phyloP scores from a whole-genome alignment of 2,329 filamentous ascomycete genomes.

The Fusarium musae region DNA sequence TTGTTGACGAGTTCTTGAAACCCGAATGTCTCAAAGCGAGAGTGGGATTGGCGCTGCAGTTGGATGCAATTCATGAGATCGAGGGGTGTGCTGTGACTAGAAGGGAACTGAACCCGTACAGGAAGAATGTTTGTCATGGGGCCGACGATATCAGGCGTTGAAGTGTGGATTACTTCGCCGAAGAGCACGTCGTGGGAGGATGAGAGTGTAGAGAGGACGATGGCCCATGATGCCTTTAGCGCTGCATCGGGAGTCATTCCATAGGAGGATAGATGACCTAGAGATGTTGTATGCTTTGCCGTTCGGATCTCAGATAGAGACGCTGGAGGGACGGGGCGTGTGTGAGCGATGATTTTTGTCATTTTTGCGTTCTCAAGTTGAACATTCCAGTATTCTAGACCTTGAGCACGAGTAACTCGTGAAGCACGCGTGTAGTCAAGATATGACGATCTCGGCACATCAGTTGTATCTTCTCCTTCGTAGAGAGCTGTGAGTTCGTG shows the following conservation, averaged over 20 bases:
- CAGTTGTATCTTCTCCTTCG: constrained; percentile 43
- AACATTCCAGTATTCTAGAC: constrained; percentile 58
- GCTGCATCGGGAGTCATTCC: constrained; percentile 63
- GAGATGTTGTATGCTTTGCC: constrained; percentile 53
- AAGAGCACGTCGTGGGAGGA: constrained; percentile 64
- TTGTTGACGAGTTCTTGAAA: constrained; percentile 62
- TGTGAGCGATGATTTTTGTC: constrained; percentile 58
- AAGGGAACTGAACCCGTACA: constrained; percentile 60
- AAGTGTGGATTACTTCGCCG: constrained; percentile 62
- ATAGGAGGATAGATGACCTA: constrained; percentile 55
- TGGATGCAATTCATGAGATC: constrained; percentile 62
- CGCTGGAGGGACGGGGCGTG: constrained; percentile 54
- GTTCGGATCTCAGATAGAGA: constrained; percentile 50
- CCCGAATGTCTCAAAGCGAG: constrained; percentile 63
- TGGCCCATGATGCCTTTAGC: constrained; percentile 68
- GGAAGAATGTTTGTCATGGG: constrained; percentile 61
- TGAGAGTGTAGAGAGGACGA: constrained; percentile 63
- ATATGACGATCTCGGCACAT: constrained; percentile 55
- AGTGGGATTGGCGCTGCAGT: constrained; percentile 58
- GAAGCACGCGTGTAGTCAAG: constrained; percentile 60
- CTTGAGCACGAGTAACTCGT: constrained; percentile 51
- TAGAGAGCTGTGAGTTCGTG: constrained; percentile 62
- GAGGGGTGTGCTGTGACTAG: constrained; percentile 57
- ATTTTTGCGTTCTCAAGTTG: constrained; percentile 59
- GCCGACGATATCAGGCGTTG: constrained; percentile 59